Base-by-base conservation (phyloP, 495 filamentous ascomycete species). In the Talaromyces liani region DNA sequence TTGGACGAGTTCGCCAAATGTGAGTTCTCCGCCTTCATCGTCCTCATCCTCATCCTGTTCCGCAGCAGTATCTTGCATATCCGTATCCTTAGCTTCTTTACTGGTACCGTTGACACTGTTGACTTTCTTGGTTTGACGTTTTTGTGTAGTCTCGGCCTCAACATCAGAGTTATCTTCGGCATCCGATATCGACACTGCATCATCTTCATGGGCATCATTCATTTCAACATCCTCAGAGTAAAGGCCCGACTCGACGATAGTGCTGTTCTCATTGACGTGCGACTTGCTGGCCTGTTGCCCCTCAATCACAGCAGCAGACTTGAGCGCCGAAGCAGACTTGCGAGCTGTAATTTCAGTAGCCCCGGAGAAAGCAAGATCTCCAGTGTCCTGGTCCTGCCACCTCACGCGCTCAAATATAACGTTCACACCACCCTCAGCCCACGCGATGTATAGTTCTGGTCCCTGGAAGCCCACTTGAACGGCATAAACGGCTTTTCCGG, bases 1-100 rank as follows among this genome's bases (percentile, higher is more conserved):
- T 66, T 87, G 86, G 54, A 96, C 80, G 53, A 95, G 82, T 66
- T 98, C 94, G 60, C 91, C 92, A 71, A 98, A 96, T 1, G 92
- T 89, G 7, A 90, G 91, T 69, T 90, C 88, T 18, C 75, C 82
- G 6, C 78, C 71, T 25, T 83, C 73, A 53, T 72, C 65, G 29
- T 66, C 63, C 16, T 62, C 69, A 16, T 65, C 62, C n/a, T 68
- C 73, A 62, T 77, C 78, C 22, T 80, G 79, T 14, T 80, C 80
- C 73, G 5, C 68, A 71, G 2, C 70, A 14, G 67, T 74, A 55
- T 77, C 78, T 24, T 75, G 63, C 76, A 79, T 77, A 14, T 76
- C 77, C 58, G 80, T 70, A 61, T 82, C 80, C 2, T 24, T 24
- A 24, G 22, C 1, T 24, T 24, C 22, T 29, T 73, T 77, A 22